Percentiles rank a stretch among this genome's conserved stretches.
These are phyloP conservation scores for Gynandropsis gynandra DNA, from an alignment of 345 rosid genomes.

Conservation along the genomic window DNA sequence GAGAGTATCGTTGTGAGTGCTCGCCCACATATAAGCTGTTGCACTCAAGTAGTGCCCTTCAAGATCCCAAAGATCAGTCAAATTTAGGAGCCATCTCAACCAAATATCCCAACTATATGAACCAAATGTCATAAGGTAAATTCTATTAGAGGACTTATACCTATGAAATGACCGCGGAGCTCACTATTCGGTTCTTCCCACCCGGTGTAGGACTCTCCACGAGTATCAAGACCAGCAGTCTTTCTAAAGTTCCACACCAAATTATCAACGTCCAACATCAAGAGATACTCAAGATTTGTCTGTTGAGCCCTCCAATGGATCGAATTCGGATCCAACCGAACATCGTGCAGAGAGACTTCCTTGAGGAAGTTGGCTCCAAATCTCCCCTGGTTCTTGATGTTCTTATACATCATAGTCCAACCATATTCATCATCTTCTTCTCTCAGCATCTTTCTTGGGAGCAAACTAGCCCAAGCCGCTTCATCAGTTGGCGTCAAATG, in stretches of 20 bases:
- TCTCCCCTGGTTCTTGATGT: constrained; percentile 46
- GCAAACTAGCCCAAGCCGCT: constrained; percentile 61
- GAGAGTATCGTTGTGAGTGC: constrained; percentile 63
- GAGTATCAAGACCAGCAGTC: constrained; percentile 61
- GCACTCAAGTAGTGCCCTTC: constrained; percentile 97
- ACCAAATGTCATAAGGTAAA: neutral
- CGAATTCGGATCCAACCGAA: constrained; percentile 55
- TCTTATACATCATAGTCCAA: constrained; percentile 68
- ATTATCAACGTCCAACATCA: constrained; percentile 75
- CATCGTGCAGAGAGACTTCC: constrained; percentile 74
- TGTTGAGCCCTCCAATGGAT: constrained; percentile 73
- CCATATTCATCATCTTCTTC: constrained; percentile 56
- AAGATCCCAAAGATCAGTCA: constrained; percentile 19
- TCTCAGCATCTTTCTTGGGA: constrained; percentile 64
- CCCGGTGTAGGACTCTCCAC: constrained; percentile 68
- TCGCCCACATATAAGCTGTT: constrained; percentile 89
- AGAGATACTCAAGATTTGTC: constrained; percentile 76
- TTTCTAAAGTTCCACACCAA: constrained; percentile 83
- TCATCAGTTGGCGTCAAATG: constrained; percentile 86
- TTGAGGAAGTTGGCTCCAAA: constrained; percentile 43
- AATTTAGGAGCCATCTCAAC: too few relatives aligned
- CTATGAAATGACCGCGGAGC: constrained; percentile 96
- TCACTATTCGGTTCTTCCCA: constrained; percentile 67
- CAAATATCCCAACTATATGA: constrained; percentile 3
- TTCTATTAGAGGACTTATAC: constrained; percentile 31